Conservation (phyloP, 805 yeast genomes). For the Komagataella phaffii region DNA sequence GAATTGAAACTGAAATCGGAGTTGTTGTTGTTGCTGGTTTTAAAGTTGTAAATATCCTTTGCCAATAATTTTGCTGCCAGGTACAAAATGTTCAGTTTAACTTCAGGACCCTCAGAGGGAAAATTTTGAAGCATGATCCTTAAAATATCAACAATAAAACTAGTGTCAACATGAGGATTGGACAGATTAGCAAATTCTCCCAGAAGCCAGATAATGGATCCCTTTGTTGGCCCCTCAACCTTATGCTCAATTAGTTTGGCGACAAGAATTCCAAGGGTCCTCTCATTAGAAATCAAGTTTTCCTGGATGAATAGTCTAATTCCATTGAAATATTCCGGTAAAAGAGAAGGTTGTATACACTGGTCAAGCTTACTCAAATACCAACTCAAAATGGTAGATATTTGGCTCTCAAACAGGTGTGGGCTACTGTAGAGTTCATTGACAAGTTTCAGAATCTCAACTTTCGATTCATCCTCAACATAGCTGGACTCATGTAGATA, state of each 20-base stretch:
- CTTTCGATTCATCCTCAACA: slow-evolving; percentile 8
- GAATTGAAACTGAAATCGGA: slow-evolving; percentile 19
- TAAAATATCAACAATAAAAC: slow-evolving; percentile 63
- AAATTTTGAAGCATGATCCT: slow-evolving; percentile 43
- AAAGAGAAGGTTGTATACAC: slow-evolving; percentile 17
- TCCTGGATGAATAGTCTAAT: slow-evolving; percentile 61
- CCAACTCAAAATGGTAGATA: slow-evolving; percentile 48
- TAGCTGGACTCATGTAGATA: slow-evolving; percentile 16
- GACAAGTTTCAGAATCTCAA: slow-evolving; percentile 45
- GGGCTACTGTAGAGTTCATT: slow-evolving; percentile 10
- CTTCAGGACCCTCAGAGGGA: slow-evolving; percentile 36
- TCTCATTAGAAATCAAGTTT: slow-evolving; percentile 36
- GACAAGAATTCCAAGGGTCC: slow-evolving; percentile 37
- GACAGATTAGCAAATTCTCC: slow-evolving; percentile 52
- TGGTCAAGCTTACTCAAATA: slow-evolving; percentile 32
- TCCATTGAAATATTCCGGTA: slow-evolving; percentile 59
- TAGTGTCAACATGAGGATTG: slow-evolving; percentile 9
- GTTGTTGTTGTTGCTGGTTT: slow-evolving; percentile 4
- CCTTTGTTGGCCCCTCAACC: slow-evolving; percentile 36
- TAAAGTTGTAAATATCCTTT: slow-evolving; percentile 31
- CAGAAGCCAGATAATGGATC: slow-evolving; percentile 80
- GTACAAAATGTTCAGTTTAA: slow-evolving; percentile 58
- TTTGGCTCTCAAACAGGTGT: slow-evolving; percentile 27
- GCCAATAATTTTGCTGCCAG: slow-evolving; percentile 64
- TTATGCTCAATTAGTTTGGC: slow-evolving; percentile 10